Percentiles rank a stretch among this genome's conserved stretches.
These are phyloP conservation scores for Tetracladium setigerum DNA, from an alignment of 495 filamentous ascomycete species.

Conservation along the genomic window DNA sequence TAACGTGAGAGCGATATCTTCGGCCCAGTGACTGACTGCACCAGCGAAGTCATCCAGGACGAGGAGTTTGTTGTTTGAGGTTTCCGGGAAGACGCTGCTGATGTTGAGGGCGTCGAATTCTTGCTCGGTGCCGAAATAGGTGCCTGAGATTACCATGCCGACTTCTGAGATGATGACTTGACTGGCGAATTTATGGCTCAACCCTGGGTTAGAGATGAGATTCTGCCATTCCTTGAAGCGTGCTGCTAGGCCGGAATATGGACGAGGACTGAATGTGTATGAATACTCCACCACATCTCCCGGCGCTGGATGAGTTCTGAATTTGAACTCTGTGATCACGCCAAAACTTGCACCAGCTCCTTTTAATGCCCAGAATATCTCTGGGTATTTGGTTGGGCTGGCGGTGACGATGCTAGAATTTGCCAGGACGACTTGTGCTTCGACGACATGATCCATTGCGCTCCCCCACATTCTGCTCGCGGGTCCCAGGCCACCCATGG, in stretches of 20 bases:
- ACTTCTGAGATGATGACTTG: conserved; percentile 42
- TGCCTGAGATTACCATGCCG: conserved; percentile 21
- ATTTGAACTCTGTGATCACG: conserved; percentile 54
- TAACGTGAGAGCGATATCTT: conserved; percentile 14
- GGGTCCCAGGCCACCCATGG: conserved; percentile 61
- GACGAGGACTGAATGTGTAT: conserved; percentile 34
- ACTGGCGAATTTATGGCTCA: conserved; percentile 42
- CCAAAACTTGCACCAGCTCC: conserved; percentile 58
- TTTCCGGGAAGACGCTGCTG: conserved; percentile 1
- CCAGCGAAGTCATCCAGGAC: conserved; percentile 11
- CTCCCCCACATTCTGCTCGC: conserved; percentile 56
- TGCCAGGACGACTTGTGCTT: conserved; percentile 51
- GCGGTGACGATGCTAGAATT: conserved; percentile 2
- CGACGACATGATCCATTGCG: conserved; percentile 55
- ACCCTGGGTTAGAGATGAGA: conserved; percentile 41
- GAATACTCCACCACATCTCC: conserved; percentile 43
- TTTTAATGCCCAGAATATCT: conserved; percentile 37
- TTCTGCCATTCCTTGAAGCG: conserved; percentile 40
- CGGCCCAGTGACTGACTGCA: conserved; percentile 28
- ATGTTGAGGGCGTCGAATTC: conserved; percentile 12
- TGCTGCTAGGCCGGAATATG: conserved; percentile 30
- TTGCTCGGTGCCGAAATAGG: conserved; percentile 11
- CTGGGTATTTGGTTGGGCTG: conserved; percentile 6
- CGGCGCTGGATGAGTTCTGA: conserved; percentile 53
- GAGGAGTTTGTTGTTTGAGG: conserved; percentile 2